These are phyloP conservation scores for Neolentinus lepideus DNA, from an alignment of 1,284 basidiomycete species.

Conservation along the genomic window DNA sequence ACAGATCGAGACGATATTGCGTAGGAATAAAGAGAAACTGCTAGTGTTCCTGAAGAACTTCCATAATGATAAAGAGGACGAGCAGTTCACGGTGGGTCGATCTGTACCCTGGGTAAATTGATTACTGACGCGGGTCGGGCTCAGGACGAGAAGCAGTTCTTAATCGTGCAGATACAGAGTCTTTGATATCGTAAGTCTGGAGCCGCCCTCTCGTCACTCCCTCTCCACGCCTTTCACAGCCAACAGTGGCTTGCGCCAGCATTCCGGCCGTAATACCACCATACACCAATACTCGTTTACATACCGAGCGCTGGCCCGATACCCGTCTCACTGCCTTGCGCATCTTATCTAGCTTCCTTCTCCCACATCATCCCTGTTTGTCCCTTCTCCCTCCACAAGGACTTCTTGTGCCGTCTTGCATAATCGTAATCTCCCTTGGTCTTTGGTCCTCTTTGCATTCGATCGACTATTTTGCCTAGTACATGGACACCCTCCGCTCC, in stretches of 20 bases:
- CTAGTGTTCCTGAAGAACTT: constrained; percentile 87
- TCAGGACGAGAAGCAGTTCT: constrained; percentile 93
- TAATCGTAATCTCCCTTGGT: background rate
- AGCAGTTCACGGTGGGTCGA: constrained; percentile 78
- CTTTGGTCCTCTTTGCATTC: background rate
- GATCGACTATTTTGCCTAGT: background rate
- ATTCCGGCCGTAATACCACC: background rate
- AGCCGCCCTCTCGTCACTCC: background rate
- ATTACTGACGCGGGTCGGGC: constrained; percentile 2
- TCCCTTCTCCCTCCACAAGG: background rate
- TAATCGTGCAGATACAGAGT: constrained; percentile 84
- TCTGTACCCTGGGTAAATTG: constrained; percentile 1
- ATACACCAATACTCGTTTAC: too few relatives aligned
- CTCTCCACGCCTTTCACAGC: background rate
- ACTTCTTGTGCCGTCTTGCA: background rate
- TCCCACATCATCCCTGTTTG: background rate
- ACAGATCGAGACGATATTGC: constrained; percentile 87
- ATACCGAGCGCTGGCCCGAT: too few relatives aligned
- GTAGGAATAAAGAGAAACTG: constrained; percentile 92
- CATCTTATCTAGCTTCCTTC: background rate
- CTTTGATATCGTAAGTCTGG: constrained; percentile 34
- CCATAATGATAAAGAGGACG: constrained; percentile 98
- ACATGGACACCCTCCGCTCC: background rate
- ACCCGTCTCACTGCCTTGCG: too few relatives aligned
- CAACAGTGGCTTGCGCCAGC: background rate